Conservation (phyloP, 2,329 filamentous ascomycete genomes). For the Verticillium longisporum region DNA sequence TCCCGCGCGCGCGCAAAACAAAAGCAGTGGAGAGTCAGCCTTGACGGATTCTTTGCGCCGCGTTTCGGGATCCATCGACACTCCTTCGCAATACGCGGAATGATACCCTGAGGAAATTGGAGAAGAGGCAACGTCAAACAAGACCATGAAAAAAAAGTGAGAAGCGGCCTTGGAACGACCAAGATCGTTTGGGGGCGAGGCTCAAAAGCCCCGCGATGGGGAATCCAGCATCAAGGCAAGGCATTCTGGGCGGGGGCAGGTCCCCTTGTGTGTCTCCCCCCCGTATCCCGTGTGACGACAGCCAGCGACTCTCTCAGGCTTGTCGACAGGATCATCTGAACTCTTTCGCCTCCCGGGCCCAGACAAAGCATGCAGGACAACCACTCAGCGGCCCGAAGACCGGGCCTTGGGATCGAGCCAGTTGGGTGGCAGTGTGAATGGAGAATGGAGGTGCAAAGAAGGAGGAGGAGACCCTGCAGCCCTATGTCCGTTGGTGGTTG, state of each 20-base stretch:
- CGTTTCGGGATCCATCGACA: no score
- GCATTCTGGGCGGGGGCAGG: background rate
- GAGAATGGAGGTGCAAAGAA: no score
- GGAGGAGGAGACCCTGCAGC: no score
- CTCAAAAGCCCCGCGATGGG: background rate
- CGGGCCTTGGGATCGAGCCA: no score
- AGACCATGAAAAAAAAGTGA: background rate
- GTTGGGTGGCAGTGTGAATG: no score
- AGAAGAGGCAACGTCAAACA: background rate
- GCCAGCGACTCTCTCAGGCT: background rate
- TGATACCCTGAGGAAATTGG: no score
- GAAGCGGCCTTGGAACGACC: background rate
- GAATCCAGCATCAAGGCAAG: background rate
- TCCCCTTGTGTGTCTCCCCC: no score
- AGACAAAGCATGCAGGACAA: background rate
- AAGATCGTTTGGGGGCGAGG: background rate
- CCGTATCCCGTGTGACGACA: background rate
- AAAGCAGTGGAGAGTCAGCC: no score
- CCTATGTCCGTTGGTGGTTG: no score
- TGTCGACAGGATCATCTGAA: background rate
- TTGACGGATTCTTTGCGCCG: no score
- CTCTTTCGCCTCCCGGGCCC: background rate
- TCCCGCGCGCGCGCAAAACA: no score
- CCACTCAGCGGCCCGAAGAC: background rate
- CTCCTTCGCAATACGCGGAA: no score